Base-by-base conservation (phyloP, 2,329 filamentous ascomycete genomes). In the Penicillium paneum region DNA sequence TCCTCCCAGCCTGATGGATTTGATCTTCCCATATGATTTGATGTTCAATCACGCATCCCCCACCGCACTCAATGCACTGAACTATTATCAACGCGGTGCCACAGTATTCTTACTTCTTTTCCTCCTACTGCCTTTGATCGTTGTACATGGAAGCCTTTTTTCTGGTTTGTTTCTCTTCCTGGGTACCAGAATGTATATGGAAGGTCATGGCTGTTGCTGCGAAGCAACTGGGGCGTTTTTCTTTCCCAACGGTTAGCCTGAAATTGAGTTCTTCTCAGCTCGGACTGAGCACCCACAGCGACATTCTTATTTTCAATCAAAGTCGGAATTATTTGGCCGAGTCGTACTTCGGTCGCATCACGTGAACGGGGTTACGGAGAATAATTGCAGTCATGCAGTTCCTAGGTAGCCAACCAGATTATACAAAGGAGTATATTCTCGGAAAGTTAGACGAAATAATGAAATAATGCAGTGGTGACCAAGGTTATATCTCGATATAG, bases 181-280 rank as follows among this genome's bases (percentile, higher is more conserved):
- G 35, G 43, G 29, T 44, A 45, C 50, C 55, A 59, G 55, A 60
- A 48, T 56, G 49, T 59, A 51, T 31, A 47, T 55, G 43, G 43
- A 47, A 54, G 43, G 43, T 43, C 51, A 59, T 17, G 52, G 52
- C 19, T 46, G 52, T 62, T 48, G 52, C 58, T 55, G 36, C 26
- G 43, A 52, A 54, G 54, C 49, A 54, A 49, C 52, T 28, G 40
- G 54, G 58, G 60, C 60, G 52, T 61, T 57, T 57, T 51, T 24
- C 39, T 44, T 43, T 45, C 42, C 21, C 26, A 35, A 38, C 17
- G 32, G 11, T 32, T 47, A 44, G 8, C 12, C n/a, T 38, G 32
- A 34, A 49, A 26, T 53, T 32, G 32, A 48, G 3, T 38, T 47
- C 11, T 21, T 11, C 40, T 34, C 32, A 19, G 50, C 35, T 36